These are phyloP conservation scores for Hibiscus tridactylites DNA, from an alignment of 345 rosid genomes.

Conservation along the genomic window DNA sequence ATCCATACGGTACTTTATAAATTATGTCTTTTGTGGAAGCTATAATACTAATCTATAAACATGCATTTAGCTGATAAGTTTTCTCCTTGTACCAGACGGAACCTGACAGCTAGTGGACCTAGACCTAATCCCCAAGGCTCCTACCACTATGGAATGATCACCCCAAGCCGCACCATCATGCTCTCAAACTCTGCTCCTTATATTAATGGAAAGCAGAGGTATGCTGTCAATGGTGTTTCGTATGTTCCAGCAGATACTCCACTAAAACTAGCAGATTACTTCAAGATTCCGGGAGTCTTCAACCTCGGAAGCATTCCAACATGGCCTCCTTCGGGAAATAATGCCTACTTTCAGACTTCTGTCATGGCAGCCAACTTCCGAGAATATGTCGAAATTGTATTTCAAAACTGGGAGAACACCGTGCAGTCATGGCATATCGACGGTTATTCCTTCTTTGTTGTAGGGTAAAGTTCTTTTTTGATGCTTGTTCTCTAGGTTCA, in stretches of 20 bases:
- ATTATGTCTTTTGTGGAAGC: slow-evolving; percentile 2
- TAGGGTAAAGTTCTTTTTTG: slow-evolving; percentile 47
- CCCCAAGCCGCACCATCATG: slow-evolving; percentile 35
- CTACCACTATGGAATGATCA: slow-evolving; percentile 86
- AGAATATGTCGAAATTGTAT: slow-evolving; percentile 71
- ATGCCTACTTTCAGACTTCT: background rate
- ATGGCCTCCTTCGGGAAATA: background rate
- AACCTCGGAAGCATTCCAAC: background rate
- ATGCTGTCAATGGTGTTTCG: background rate
- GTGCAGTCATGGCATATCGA: slow-evolving; percentile 83
- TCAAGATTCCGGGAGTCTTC: background rate
- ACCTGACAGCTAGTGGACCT: slow-evolving; percentile 90
- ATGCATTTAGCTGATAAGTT: background rate
- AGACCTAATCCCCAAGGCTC: slow-evolving; percentile 99
- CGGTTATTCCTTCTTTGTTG: slow-evolving; percentile 81
- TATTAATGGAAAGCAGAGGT: background rate
- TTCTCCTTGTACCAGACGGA: slow-evolving; percentile 22
- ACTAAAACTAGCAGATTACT: background rate
- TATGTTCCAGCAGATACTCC: background rate
- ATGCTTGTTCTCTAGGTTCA: background rate
- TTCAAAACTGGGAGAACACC: slow-evolving; percentile 70
- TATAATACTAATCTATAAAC: background rate
- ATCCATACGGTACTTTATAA: slow-evolving; percentile 52
- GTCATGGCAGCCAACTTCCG: slow-evolving; percentile 60
- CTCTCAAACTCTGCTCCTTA: background rate